Base-by-base conservation (phyloP, 2,329 filamentous ascomycete species). In the Fusarium sp. region DNA sequence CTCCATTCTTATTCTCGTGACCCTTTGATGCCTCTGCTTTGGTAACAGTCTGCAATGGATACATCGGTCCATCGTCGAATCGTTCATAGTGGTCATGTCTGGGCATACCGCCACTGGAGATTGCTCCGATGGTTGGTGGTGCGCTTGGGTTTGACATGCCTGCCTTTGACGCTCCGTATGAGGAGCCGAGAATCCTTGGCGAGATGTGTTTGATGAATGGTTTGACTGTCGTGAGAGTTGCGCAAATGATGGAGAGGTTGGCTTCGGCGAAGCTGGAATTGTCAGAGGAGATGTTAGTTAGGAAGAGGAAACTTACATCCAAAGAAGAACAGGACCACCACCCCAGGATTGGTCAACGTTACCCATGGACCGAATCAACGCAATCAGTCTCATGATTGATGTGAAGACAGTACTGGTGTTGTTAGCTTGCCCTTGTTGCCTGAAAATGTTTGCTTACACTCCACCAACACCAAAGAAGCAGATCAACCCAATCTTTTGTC, bases 161-260 rank as follows among this genome's bases (percentile, higher is more conserved):
- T 2, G 38, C 24, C 5, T 58, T 64, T n/a, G 67, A 70, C 33
- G 38, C 58, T 3, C 41, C 33, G 24, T 57, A n/a, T 4, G 54
- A 61, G 4, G 66, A 61, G 6, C 68, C 60, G 11, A 70, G 60
- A 12, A 74, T 63, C 22, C 38, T 57, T 24, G 72, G 71, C 2
- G 49, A 70, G 15, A 74, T 44, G n/a, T 74, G 71, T 14, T 61
- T 71, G 33, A 74, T 20, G 17, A 74, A 74, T 3, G 56, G 72
- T 4, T 71, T 68, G n/a, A 74, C 28, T 1, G 71, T 74, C 8
- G 72, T 62, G 1, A 74, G 57, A 6, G 62, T 60, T 6, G 59
- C 72, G 20, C 71, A 74, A 7, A 74, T 74, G 8, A 66, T 67
- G 6, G 72, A 74, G 14, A 74, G 71, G 7, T 74, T 74, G 13